Evolutionary conservation across 177 flowering plant species (phyloP).

Genomic region (Tripterygium wilfordii): DNA sequence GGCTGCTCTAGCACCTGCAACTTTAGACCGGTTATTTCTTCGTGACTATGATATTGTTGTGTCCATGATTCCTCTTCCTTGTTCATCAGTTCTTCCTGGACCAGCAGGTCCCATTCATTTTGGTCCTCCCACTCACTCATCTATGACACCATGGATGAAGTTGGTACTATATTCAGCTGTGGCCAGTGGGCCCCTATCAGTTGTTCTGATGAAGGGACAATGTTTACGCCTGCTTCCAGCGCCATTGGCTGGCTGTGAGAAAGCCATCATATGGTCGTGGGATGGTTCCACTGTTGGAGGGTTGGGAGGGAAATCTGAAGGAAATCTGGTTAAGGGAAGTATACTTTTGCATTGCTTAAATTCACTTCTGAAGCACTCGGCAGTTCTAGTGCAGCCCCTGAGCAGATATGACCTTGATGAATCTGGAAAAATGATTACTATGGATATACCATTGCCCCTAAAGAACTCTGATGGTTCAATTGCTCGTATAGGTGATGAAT

Average conservation of each 20-base stretch:
- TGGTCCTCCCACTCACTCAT: conserved; percentile 89
- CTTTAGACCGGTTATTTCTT: conserved; percentile 73
- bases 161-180: conserved; percentile 75
- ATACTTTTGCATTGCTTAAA: conserved; percentile 88
- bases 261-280: conserved; percentile 98
- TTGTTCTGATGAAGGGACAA: conserved; percentile 96
- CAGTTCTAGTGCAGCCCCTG: conserved; percentile 89
- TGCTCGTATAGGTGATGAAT: conserved; percentile 60
- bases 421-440: conserved; percentile 50
- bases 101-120: conserved; percentile 87
- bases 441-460: conserved; percentile 87
- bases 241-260: conserved; percentile 91
- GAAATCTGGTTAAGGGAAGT: conserved; percentile 82
- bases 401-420: conserved; percentile 79
- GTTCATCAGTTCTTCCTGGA: conserved; percentile 87
- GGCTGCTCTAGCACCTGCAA: conserved; percentile 79
- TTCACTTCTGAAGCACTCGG: conserved; percentile 83
- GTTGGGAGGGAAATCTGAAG: conserved; percentile 89
- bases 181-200: conserved; percentile 80
- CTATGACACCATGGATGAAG: conserved; percentile 99
- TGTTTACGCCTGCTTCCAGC: conserved; percentile 89
- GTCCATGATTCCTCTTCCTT: conserved; percentile 94
- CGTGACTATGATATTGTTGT: conserved; percentile 92
- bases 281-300: conserved; percentile 91
- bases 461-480: conserved; percentile 82